phyloP scores from a whole-genome alignment of 129 eudicot genomes.

The Gnaphalium uliginosum region DNA sequence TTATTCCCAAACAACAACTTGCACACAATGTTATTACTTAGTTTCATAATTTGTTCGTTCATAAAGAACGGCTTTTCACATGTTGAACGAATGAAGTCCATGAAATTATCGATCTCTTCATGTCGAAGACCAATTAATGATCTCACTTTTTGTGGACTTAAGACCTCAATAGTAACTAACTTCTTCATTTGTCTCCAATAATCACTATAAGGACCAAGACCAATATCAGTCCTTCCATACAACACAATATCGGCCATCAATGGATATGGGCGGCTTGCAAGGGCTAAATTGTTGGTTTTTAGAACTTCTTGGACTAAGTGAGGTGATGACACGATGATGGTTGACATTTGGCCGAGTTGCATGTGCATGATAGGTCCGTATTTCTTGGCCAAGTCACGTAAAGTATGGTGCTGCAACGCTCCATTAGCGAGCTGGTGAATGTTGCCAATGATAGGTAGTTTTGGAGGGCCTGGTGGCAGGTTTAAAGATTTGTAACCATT shows the following conservation, averaged over 20 bases:
- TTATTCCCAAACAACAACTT: not conserved
- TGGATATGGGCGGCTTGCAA: constrained; percentile 14
- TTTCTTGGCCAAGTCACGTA: constrained; percentile 22
- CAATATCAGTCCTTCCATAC: constrained; percentile 4
- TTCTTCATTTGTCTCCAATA: constrained; percentile 27
- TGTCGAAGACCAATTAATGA: constrained; percentile 10
- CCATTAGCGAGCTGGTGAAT: constrained; percentile 13
- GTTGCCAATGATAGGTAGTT: constrained; percentile 13
- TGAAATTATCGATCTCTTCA: not conserved
- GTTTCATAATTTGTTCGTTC: not conserved
- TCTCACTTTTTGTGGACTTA: constrained; percentile 22
- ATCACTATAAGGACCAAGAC: constrained; percentile 3
- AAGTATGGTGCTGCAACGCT: constrained; percentile 8
- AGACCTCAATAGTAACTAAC: constrained; percentile 9
- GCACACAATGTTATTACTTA: constrained; percentile 12
- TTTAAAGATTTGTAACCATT: constrained; percentile 1
- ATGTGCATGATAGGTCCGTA: constrained; percentile 31
- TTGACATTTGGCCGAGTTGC: constrained; percentile 21
- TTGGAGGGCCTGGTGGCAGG: constrained; percentile 19
- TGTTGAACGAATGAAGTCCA: not conserved
- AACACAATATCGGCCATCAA: not conserved
- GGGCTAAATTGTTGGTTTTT: constrained; percentile 15
- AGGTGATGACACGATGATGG: constrained; percentile 12
- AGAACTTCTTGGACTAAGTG: constrained; percentile 12
- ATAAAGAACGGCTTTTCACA: not conserved